Evolutionary conservation across 495 filamentous ascomycete species (phyloP).

Genomic region (Talaromyces ruber): DNA sequence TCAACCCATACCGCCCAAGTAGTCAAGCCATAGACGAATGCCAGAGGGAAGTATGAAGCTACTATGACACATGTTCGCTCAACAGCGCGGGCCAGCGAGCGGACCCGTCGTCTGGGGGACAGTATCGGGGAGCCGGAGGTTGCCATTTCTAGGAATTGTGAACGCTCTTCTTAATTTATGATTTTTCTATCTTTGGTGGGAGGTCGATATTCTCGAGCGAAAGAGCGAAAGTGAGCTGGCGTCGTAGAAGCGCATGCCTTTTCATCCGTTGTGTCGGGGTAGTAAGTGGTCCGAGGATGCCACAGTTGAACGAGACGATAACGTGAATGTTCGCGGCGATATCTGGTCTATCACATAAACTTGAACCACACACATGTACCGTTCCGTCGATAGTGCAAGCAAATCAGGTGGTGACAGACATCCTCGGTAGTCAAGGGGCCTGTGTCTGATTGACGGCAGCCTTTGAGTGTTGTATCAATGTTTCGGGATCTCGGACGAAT

Average conservation of each 20-base stretch:
- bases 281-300: neutral
- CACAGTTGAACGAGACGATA: neutral
- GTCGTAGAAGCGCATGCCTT: neutral
- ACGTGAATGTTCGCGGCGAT: neutral
- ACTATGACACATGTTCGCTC: conserved; percentile 78
- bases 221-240: neutral
- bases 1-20: conserved; percentile 89
- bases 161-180: neutral
- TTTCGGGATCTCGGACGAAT: neutral
- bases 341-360: neutral
- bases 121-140: conserved; percentile 33
- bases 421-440: neutral
- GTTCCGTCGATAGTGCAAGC: neutral
- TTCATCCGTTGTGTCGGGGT: neutral
- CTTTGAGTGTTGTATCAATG: neutral
- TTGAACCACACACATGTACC: neutral
- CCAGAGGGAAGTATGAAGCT: conserved; percentile 77
- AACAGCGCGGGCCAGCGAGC: conserved; percentile 61
- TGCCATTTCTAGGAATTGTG: conserved; percentile 21
- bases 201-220: neutral
- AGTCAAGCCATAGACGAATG: conserved; percentile 81
- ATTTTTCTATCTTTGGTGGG: neutral
- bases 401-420: neutral
- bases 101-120: conserved; percentile 40
- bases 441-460: neutral